Conservation (phyloP, 2,329 filamentous ascomycete species). For the Trichoderma sp. region DNA sequence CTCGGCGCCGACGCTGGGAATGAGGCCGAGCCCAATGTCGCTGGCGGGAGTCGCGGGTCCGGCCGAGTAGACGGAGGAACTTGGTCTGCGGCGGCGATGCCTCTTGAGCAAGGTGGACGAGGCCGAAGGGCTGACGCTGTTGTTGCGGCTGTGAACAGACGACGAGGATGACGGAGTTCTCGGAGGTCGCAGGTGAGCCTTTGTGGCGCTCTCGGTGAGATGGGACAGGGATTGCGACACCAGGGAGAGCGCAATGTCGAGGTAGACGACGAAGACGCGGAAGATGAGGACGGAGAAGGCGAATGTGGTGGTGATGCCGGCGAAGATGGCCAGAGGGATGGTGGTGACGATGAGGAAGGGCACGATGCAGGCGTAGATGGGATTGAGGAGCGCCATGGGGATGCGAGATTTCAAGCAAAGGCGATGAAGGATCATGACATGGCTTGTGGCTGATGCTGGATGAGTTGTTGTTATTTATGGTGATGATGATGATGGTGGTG, state of each 20-base stretch:
- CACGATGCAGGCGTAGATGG: conserved; percentile 55
- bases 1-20: conserved; percentile 49
- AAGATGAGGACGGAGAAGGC: conserved; percentile 61
- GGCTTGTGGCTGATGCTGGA: neutral
- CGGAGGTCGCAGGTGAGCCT: conserved; percentile 28
- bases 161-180: conserved; percentile 24
- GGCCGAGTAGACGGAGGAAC: conserved; percentile 32
- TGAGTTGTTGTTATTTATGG: neutral
- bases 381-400: conserved; percentile 53
- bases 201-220: conserved; percentile 32
- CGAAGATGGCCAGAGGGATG: conserved; percentile 61
- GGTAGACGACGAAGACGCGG: conserved; percentile 60
- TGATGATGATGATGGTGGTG: neutral
- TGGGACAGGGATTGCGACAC: conserved; percentile 52
- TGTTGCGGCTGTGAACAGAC: conserved; percentile 23
- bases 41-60: conserved; percentile 36
- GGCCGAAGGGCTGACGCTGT: conserved; percentile 21
- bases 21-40: conserved; percentile 40
- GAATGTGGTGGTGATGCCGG: conserved; percentile 60
- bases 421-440: conserved; percentile 10
- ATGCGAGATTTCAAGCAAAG: neutral
- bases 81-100: conserved; percentile 37
- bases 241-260: conserved; percentile 59
- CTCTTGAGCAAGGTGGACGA: conserved; percentile 24
- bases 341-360: conserved; percentile 63